Evolutionary conservation across 2,329 filamentous ascomycete species (phyloP).

Genomic region (Metarhizium anisopliae): DNA sequence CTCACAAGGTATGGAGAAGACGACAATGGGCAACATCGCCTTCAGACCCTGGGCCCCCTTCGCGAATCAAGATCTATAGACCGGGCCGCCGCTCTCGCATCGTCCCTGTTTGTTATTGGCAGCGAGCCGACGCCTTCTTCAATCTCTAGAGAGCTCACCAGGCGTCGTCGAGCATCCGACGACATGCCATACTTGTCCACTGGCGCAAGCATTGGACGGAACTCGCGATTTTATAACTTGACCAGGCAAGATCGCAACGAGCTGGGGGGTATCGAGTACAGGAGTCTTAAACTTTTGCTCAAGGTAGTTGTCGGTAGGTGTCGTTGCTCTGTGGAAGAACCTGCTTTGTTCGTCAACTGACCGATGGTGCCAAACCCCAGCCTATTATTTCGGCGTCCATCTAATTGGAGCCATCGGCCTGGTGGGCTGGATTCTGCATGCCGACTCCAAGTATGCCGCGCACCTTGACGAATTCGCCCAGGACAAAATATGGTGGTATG

Average conservation of each 20-base stretch:
- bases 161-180: conserved; percentile 8
- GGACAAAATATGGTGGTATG: conserved; percentile 38
- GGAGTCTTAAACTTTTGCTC: conserved; percentile 37
- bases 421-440: conserved; percentile 36
- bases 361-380: conserved; percentile 13
- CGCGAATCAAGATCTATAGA: conserved; percentile 26
- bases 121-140: conserved; percentile 5
- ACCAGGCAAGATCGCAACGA: conserved; percentile 26
- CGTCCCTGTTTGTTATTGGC: conserved; percentile 31
- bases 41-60: conserved; percentile 6
- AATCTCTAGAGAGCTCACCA: neutral
- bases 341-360: neutral
- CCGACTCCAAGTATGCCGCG: conserved; percentile 29
- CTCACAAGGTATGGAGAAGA: neutral
- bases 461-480: conserved; percentile 30
- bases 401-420: conserved; percentile 38
- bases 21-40: neutral
- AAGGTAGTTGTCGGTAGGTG: conserved; percentile 32
- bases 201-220: conserved; percentile 33
- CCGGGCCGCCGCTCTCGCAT: conserved; percentile 21
- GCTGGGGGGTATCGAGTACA: conserved; percentile 44
- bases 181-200: conserved; percentile 31
- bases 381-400: conserved; percentile 36
- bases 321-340: neutral
- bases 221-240: conserved; percentile 36